These are phyloP conservation scores for Debaryomyces fabryi DNA, from an alignment of 1,139 yeast species.

Conservation along the genomic window DNA sequence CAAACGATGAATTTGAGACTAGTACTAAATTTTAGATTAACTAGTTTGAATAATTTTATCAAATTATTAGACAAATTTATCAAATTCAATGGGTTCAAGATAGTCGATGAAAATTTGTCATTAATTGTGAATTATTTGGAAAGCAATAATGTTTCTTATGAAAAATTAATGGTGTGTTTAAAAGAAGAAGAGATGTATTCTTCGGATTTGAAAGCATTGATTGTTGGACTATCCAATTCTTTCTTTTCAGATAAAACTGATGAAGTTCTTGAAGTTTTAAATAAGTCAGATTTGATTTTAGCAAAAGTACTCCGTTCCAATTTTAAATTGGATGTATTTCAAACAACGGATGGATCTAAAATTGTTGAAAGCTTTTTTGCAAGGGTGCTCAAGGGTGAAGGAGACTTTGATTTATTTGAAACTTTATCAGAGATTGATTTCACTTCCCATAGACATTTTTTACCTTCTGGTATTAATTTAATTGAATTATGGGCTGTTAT, in stretches of 20 bases:
- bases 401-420: conserved; percentile 6
- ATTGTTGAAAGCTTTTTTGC: conserved; percentile 18
- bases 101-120: conserved; percentile 38
- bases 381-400: conserved; percentile 7
- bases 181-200: background rate
- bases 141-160: conserved; percentile 8
- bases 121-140: conserved; percentile 23
- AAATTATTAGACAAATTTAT: conserved; percentile 42
- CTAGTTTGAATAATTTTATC: conserved; percentile 27
- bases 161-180: background rate
- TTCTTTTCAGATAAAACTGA: background rate
- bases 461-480: conserved; percentile 14
- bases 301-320: conserved; percentile 26
- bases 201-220: background rate
- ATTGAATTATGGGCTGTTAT: conserved; percentile 24
- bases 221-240: conserved; percentile 4
- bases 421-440: conserved; percentile 17
- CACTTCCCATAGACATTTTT: conserved; percentile 1
- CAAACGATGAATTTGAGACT: conserved; percentile 56
- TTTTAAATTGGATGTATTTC: conserved; percentile 14
- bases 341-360: conserved; percentile 1
- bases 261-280: background rate
- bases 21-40: conserved; percentile 34
- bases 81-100: conserved; percentile 39
- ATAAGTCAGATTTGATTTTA: conserved; percentile 15